Conservation (phyloP, 352 stramenopile genomes). For the Phytophthora brassicae region DNA sequence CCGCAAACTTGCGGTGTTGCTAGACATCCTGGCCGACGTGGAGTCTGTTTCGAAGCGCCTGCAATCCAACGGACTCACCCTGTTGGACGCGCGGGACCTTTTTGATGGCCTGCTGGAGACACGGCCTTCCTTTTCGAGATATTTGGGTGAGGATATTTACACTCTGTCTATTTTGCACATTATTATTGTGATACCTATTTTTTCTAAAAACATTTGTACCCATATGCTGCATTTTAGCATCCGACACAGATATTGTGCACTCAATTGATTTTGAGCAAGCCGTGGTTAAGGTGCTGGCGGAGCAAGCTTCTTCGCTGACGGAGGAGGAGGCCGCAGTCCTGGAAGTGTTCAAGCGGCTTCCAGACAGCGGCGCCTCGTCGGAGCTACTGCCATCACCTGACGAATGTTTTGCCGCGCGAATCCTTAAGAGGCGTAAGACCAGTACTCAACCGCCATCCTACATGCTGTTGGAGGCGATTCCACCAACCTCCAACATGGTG, state of each 20-base stretch:
- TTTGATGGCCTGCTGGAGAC: slow-evolving; percentile 2
- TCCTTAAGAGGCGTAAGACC: slow-evolving; percentile 2
- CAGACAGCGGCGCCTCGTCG: background rate
- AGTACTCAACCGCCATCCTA: background rate
- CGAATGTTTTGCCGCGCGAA: background rate
- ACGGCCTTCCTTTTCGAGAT: slow-evolving; percentile 3
- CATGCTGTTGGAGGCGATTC: background rate
- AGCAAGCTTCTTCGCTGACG: background rate
- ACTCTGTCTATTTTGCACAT: too few relatives aligned
- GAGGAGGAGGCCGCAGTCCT: background rate
- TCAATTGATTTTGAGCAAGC: slow-evolving; percentile 1
- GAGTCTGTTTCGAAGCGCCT: slow-evolving; percentile 5
- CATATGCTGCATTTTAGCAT: too few relatives aligned
- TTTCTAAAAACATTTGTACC: too few relatives aligned
- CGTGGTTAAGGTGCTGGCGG: slow-evolving; percentile 6
- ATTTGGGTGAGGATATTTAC: slow-evolving; percentile 7
- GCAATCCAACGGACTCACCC: background rate
- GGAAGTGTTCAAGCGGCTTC: background rate
- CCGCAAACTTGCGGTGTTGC: background rate
- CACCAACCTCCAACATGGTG: slow-evolving; percentile 3
- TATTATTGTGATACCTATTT: too few relatives aligned
- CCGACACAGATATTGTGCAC: slow-evolving; percentile 3
- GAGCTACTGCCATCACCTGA: too few relatives aligned
- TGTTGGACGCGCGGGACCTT: background rate
- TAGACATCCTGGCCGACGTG: background rate